Evolutionary conservation across 2,329 filamentous ascomycete genomes (phyloP).

Genomic region (Aschersonia sp.): DNA sequence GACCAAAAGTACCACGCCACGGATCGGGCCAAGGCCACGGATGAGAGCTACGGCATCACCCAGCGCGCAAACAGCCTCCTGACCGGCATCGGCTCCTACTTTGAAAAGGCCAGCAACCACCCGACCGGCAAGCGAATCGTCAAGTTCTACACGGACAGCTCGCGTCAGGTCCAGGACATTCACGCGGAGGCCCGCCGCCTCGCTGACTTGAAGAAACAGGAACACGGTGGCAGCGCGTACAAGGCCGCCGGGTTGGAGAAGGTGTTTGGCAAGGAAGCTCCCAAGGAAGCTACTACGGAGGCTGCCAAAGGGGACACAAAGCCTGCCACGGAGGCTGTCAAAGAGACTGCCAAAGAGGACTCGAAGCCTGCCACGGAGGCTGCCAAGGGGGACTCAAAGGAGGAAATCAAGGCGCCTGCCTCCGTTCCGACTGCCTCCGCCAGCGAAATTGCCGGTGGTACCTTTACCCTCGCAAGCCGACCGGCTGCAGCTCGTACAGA

Average conservation of each 20-base stretch:
- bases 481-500: slow-evolving; percentile 2
- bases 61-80: slow-evolving; percentile 52
- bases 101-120: slow-evolving; percentile 80
- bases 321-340: slow-evolving; percentile 4
- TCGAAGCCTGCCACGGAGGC: no score
- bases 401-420: slow-evolving; percentile 3
- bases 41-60: slow-evolving; percentile 71
- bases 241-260: slow-evolving; percentile 43
- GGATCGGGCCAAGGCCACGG: slow-evolving; percentile 71
- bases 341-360: not conserved
- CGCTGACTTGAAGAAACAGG: slow-evolving; percentile 69
- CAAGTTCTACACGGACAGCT: slow-evolving; percentile 71
- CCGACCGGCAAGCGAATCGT: slow-evolving; percentile 80
- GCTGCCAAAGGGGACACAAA: no score
- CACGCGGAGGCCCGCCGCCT: slow-evolving; percentile 81
- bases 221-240: slow-evolving; percentile 42
- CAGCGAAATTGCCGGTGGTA: slow-evolving; percentile 2
- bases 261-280: slow-evolving; percentile 40
- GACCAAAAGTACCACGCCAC: slow-evolving; percentile 78
- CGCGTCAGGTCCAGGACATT: slow-evolving; percentile 86
- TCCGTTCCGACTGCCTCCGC: not conserved
- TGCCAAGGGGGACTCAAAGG: no score
- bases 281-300: slow-evolving; percentile 9
- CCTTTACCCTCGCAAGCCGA: slow-evolving; percentile 1
- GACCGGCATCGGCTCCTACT: slow-evolving; percentile 68